Percentiles rank a stretch among this genome's conserved stretches.
Conservation (phyloP, 192 early-diverging fungal genomes). For the Coemansia sp. region DNA sequence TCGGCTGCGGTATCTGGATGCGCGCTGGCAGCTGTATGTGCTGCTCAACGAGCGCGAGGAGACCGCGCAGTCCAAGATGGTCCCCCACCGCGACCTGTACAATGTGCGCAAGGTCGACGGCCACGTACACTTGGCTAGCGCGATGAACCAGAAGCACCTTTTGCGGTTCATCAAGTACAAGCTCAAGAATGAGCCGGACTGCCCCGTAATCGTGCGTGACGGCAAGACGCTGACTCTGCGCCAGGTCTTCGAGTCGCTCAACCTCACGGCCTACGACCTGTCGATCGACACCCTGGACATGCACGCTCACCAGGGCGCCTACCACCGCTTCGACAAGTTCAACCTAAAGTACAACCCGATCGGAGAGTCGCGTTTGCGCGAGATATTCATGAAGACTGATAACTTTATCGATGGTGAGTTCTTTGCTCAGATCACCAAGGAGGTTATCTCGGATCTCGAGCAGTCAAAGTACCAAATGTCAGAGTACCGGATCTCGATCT, state of each 20-base stretch:
- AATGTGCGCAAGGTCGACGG: constrained; percentile 98
- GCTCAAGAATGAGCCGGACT: constrained; percentile 72
- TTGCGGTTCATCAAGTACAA: constrained; percentile 95
- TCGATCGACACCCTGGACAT: constrained; percentile 95
- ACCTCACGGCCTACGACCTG: constrained; percentile 91
- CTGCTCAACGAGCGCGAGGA: constrained; percentile 94
- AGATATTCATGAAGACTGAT: constrained; percentile 96
- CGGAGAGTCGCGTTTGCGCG: constrained; percentile 90
- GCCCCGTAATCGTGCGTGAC: constrained; percentile 86
- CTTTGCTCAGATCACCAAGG: constrained; percentile 91
- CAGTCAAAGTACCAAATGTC: constrained; percentile 93
- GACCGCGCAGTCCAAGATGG: constrained; percentile 86
- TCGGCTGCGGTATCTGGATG: constrained; percentile 86
- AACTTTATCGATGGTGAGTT: constrained; percentile 86
- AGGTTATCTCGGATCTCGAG: constrained; percentile 88
- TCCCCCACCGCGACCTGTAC: constrained; percentile 95
- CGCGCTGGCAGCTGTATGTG: constrained; percentile 91
- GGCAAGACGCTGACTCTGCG: constrained; percentile 75
- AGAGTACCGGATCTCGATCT: constrained; percentile 94
- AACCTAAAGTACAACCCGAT: constrained; percentile 96
- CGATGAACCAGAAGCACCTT: constrained; percentile 97
- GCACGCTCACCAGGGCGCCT: constrained; percentile 96
- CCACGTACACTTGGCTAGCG: constrained; percentile 90
- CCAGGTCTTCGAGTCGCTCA: constrained; percentile 88
- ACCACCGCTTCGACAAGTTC: constrained; percentile 97